Evolutionary conservation across 768 basidiomycete genomes (phyloP).

Genomic region (Pleurotus sapidus): DNA sequence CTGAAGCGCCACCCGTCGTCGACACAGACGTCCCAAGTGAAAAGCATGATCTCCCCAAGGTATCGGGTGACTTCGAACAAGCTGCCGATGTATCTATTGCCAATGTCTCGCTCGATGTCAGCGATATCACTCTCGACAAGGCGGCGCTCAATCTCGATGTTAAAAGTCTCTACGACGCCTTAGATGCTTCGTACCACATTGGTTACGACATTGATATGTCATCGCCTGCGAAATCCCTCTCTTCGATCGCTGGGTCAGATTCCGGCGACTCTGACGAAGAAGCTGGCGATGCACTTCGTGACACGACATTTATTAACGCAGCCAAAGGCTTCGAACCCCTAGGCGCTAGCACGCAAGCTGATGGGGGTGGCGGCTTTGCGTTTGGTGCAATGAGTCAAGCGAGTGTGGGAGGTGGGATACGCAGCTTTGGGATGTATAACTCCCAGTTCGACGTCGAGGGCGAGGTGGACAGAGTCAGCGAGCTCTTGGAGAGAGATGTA

Average conservation of each 20-base stretch:
- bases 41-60: not conserved
- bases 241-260: constrained; percentile 8
- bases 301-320: not conserved
- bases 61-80: not conserved
- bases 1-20: not conserved
- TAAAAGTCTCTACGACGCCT: not conserved
- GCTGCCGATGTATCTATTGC: not conserved
- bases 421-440: constrained; percentile 31
- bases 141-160: not conserved
- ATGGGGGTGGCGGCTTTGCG: not conserved
- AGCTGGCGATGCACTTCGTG: not conserved
- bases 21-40: not conserved
- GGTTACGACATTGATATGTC: constrained; percentile 1
- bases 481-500: constrained; percentile 55
- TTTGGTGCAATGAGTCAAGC: not conserved
- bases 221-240: constrained; percentile 6
- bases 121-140: not conserved
- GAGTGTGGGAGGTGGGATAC: not conserved
- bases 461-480: constrained; percentile 50
- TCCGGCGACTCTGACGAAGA: constrained; percentile 6
- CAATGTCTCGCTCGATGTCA: not conserved
- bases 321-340: not conserved
- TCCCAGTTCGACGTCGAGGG: constrained; percentile 59
- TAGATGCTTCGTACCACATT: not conserved
- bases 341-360: not conserved